A percentile compares a stretch with the other conserved stretches of the same genome.
Evolutionary conservation across 2,329 filamentous ascomycete species (phyloP).

Genomic region (Aspergillus aculeatus): DNA sequence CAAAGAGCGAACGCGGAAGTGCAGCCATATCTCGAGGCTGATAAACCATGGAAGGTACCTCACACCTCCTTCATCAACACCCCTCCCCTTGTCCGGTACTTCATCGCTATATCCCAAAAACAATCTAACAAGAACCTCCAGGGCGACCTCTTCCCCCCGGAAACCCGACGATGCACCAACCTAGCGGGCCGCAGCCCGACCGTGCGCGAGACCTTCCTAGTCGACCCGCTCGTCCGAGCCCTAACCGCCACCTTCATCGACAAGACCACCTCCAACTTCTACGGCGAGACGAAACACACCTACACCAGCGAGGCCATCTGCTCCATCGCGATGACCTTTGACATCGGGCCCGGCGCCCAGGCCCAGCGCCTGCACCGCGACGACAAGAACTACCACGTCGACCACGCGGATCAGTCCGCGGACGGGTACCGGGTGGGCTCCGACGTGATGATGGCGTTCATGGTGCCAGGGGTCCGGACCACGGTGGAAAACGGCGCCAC

Average conservation of each 20-base stretch:
- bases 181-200: slow-evolving; percentile 15
- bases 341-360: slow-evolving; percentile 15
- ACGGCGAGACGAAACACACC: slow-evolving; percentile 27
- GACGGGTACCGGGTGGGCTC: slow-evolving; percentile 12
- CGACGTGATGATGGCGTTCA: slow-evolving; percentile 12
- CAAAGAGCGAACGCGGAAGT: slow-evolving; percentile 6
- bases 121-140: not conserved
- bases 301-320: slow-evolving; percentile 27
- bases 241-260: slow-evolving; percentile 23
- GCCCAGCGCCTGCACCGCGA: slow-evolving; percentile 16
- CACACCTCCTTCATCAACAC: not conserved
- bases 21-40: slow-evolving; percentile 12
- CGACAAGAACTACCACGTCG: slow-evolving; percentile 17
- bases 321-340: slow-evolving; percentile 24
- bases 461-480: slow-evolving; percentile 12
- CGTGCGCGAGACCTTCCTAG: slow-evolving; percentile 10
- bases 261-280: slow-evolving; percentile 29
- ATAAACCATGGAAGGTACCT: slow-evolving; percentile 16
- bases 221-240: slow-evolving; percentile 15
- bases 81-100: not conserved
- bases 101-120: too few species aligned
- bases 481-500: slow-evolving; percentile 14
- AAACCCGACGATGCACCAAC: slow-evolving; percentile 15
- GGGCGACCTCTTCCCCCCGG: slow-evolving; percentile 17
- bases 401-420: slow-evolving; percentile 11